Evolutionary conservation across 495 filamentous ascomycete genomes (phyloP).

Genomic region (Xylaria acuta): DNA sequence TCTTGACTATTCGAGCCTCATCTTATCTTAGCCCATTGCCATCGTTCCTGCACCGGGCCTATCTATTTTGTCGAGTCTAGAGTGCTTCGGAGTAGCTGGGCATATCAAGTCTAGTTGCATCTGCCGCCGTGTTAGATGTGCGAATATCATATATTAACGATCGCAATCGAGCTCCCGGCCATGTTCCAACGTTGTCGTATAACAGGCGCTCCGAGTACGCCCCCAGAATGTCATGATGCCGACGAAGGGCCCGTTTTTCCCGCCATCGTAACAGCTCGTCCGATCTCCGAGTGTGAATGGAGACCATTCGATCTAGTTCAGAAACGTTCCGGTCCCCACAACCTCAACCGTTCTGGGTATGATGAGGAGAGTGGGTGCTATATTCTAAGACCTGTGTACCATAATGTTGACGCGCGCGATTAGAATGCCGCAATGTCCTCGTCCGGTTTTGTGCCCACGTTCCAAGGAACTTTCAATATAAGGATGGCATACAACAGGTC

Average conservation of each 20-base stretch:
- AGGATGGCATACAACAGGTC: slow-evolving; percentile 42
- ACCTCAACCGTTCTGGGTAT: slow-evolving; percentile 36
- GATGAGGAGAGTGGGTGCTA: slow-evolving; percentile 39
- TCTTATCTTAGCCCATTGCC: neutral
- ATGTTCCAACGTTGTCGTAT: slow-evolving; percentile 4
- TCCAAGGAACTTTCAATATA: slow-evolving; percentile 44
- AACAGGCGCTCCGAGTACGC: neutral
- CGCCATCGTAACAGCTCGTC: neutral
- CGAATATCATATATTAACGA: neutral
- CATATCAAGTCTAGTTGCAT: neutral
- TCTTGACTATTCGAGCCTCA: neutral
- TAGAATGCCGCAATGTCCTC: slow-evolving; percentile 44
- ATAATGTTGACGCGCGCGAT: slow-evolving; percentile 15
- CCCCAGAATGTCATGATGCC: neutral
- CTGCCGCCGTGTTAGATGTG: neutral
- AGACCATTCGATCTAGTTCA: slow-evolving; percentile 18
- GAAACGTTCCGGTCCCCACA: slow-evolving; percentile 36
- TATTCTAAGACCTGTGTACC: neutral
- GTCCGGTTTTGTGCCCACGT: slow-evolving; percentile 44
- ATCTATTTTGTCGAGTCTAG: neutral
- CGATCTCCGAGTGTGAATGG: slow-evolving; percentile 19
- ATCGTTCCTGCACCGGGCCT: neutral
- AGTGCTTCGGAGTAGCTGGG: neutral
- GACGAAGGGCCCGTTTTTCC: neutral
- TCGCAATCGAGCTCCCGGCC: neutral